These are phyloP conservation scores for Yamadazyma atlantica DNA, from an alignment of 1,139 yeast species.

Conservation along the genomic window DNA sequence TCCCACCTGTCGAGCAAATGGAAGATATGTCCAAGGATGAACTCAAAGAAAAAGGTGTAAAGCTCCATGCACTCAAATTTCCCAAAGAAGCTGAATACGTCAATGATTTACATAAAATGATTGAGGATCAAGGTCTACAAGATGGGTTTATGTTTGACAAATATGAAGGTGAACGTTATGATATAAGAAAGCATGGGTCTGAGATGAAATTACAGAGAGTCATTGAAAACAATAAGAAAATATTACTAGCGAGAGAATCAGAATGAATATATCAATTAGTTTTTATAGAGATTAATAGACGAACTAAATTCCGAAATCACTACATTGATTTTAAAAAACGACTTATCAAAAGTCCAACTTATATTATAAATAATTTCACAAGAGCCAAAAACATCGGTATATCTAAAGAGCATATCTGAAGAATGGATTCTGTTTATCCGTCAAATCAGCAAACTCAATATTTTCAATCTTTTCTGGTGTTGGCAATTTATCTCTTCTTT, in stretches of 20 bases:
- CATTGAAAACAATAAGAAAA: slow-evolving; percentile 1
- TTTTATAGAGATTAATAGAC: not conserved
- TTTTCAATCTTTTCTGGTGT: slow-evolving; percentile 34
- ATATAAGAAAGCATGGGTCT: slow-evolving; percentile 5
- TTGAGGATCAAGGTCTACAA: slow-evolving; percentile 4
- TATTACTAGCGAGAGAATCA: not conserved
- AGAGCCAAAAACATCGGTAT: no score
- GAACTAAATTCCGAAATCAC: no score
- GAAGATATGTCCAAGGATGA: slow-evolving; percentile 18
- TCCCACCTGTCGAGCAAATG: slow-evolving; percentile 39
- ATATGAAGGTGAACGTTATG: slow-evolving; percentile 13
- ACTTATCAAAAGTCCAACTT: no score
- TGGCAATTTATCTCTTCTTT: slow-evolving; percentile 23
- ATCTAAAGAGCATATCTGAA: slow-evolving; percentile 47
- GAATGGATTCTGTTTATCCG: slow-evolving; percentile 64
- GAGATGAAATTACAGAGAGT: slow-evolving; percentile 11
- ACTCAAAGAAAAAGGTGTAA: slow-evolving; percentile 22
- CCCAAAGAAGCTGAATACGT: slow-evolving; percentile 32
- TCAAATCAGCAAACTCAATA: slow-evolving; percentile 59
- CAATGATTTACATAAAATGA: slow-evolving; percentile 6
- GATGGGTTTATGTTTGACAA: slow-evolving; percentile 10
- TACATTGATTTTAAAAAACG: no score
- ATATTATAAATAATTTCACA: no score
- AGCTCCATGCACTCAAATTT: slow-evolving; percentile 28
- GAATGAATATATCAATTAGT: no score